Base-by-base conservation (phyloP, 768 basidiomycete genomes). In the Russula emetica region DNA sequence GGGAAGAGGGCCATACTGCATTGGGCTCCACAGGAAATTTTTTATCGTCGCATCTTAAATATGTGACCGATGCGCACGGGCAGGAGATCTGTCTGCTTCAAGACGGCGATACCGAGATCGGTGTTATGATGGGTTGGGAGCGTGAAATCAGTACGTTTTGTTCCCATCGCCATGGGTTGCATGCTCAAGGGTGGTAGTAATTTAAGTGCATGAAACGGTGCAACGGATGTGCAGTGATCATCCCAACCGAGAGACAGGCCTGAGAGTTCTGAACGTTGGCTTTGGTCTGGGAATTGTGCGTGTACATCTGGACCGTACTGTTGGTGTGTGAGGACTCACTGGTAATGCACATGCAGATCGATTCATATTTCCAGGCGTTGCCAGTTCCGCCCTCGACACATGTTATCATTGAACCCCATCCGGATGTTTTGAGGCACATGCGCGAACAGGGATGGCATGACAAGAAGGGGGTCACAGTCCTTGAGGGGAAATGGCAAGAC, bases 61-160 rank as follows among this genome's bases (percentile, higher is more conserved):
- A 85, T 74, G 81, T 79, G 11, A 78, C 75, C 38, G 94, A 96
- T 71, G 77, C 80, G 36, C 74, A 82, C 40, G 92, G 90, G 2
- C 92, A 94, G 73, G 88, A 93, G 55, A 83, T 97, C 24, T 97
- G 94, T 66, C 75, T 91, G 56, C 71, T 92, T 58, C 76, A 80
- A 63, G 78, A 82, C 2, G 82, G 84, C 32, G 79, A 75, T 8
- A 87, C 88, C 67, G 88, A 94, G 63, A 83, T 95, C n/a, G 93
- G 94, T 14, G 96, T 99, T 6, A 99, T 99, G 97, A 99, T 99
- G 97, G 93, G 94, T 1, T 99, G 97, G 97, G 97, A 99, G 74
- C 76, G 77, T 51, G 81, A 76, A 9, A 92, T 98, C 70, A 98
- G 85, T 86, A 69, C 72, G 78, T 75, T 28, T 38, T 20, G 3